A percentile compares a stretch with the other conserved stretches of the same genome.
Evolutionary conservation across 106 monocot genomes (phyloP).

Genomic region (Phalaenopsis aphrodite): DNA sequence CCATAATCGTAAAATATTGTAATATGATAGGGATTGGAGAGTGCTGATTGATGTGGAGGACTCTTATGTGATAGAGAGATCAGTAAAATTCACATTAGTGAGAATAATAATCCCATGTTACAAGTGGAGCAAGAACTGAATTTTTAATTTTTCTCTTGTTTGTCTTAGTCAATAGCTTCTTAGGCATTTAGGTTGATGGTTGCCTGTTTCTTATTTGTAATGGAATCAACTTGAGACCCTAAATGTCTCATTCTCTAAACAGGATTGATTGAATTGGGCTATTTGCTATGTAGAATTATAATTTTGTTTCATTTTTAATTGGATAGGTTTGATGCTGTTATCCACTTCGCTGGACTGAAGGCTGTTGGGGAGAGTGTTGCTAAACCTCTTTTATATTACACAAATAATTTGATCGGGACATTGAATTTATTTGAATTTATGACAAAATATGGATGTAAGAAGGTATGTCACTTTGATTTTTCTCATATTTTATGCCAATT

Average conservation of each 20-base stretch:
- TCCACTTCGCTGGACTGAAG: slow-evolving; percentile 52
- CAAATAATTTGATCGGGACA: slow-evolving; percentile 83
- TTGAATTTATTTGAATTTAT: slow-evolving; percentile 77
- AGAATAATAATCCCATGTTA: neutral
- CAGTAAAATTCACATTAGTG: too few relatives aligned
- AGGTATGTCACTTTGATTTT: slow-evolving; percentile 37
- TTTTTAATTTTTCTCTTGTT: neutral
- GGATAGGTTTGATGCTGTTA: slow-evolving; percentile 46
- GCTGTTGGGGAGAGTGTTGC: slow-evolving; percentile 64
- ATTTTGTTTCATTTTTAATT: slow-evolving; percentile 2
- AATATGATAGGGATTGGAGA: neutral
- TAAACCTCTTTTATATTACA: slow-evolving; percentile 71
- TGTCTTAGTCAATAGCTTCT: neutral
- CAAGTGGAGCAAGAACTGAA: neutral
- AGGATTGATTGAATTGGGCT: neutral
- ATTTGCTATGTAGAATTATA: neutral
- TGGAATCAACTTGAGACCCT: neutral
- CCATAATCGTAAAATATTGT: too few relatives aligned
- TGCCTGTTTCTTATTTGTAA: neutral
- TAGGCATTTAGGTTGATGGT: neutral
- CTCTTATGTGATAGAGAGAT: neutral
- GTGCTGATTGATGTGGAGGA: neutral
- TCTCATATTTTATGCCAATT: neutral
- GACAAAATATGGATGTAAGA: slow-evolving; percentile 77
- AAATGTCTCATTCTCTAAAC: neutral